Percentiles rank a stretch among this genome's conserved stretches.
Evolutionary conservation across 345 rosid genomes (phyloP).

Genomic region (Camelina laxa): DNA sequence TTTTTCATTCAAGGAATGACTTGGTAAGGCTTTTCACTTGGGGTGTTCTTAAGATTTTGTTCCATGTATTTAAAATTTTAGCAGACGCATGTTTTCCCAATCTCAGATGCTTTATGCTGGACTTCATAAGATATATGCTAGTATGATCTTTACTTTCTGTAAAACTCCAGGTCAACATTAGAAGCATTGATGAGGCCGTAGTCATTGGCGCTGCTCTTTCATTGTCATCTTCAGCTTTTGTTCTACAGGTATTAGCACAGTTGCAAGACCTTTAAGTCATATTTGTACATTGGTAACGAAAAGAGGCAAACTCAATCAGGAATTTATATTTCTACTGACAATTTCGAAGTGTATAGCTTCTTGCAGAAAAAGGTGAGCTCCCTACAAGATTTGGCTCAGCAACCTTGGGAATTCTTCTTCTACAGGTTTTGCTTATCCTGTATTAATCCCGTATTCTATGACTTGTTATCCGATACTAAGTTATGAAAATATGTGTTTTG

Average conservation of each 20-base stretch:
- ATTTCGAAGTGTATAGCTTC: conserved; percentile 60
- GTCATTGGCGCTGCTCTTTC: conserved; percentile 99
- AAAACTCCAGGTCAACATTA: conserved; percentile 76
- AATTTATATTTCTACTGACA: conserved; percentile 2
- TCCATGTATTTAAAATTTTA: neutral
- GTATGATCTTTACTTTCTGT: conserved; percentile 6
- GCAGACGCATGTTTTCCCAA: neutral
- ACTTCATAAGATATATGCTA: conserved; percentile 10
- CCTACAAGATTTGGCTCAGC: conserved; percentile 98
- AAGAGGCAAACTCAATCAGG: neutral
- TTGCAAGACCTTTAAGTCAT: neutral
- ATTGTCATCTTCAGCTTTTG: conserved; percentile 96
- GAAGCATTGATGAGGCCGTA: conserved; percentile 94
- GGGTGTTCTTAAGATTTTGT: conserved; percentile 3
- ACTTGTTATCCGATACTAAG: neutral
- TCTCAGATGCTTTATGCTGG: conserved; percentile 12
- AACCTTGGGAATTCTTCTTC: conserved; percentile 93
- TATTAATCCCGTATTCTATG: conserved; percentile 25
- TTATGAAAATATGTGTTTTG: conserved; percentile 10
- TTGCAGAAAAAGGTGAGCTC: conserved; percentile 99
- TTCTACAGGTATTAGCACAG: conserved; percentile 72
- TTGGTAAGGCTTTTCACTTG: conserved; percentile 59
- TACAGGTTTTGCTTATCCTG: conserved; percentile 66
- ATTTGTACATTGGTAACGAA: neutral
- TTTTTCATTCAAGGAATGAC: conserved; percentile 90